phyloP scores from a whole-genome alignment of 768 basidiomycete species.

The Austroboletus festivus region DNA sequence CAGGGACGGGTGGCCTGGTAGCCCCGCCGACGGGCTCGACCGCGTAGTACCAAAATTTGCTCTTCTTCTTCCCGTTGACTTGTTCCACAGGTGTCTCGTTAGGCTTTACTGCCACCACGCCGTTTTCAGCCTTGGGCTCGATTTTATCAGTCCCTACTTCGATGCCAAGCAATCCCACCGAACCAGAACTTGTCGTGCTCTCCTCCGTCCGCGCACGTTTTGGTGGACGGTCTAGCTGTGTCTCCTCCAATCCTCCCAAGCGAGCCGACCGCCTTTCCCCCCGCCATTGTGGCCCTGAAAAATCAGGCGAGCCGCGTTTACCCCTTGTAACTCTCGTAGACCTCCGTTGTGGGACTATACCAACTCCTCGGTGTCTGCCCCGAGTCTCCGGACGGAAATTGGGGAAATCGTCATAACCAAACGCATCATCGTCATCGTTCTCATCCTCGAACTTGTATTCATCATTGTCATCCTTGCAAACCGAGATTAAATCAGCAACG shows the following conservation, averaged over 20 bases:
- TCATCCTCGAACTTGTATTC: slow-evolving; percentile 69
- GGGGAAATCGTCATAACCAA: slow-evolving; percentile 39
- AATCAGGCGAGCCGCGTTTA: slow-evolving; percentile 48
- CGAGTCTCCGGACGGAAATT: slow-evolving; percentile 41
- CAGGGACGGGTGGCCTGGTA: slow-evolving; percentile 10
- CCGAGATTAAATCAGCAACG: slow-evolving; percentile 18
- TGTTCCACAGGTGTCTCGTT: slow-evolving; percentile 74
- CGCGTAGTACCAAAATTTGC: slow-evolving; percentile 87
- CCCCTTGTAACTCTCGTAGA: slow-evolving; percentile 51
- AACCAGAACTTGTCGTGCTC: slow-evolving; percentile 54
- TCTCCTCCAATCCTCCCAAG: slow-evolving; percentile 54
- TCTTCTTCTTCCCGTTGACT: slow-evolving; percentile 76
- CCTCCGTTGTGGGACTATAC: slow-evolving; percentile 41
- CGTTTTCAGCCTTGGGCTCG: slow-evolving; percentile 47
- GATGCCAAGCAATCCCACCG: slow-evolving; percentile 31
- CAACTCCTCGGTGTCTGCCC: slow-evolving; percentile 40
- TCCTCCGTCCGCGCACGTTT: slow-evolving; percentile 82
- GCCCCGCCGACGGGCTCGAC: slow-evolving; percentile 61
- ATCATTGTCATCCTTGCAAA: slow-evolving; percentile 53
- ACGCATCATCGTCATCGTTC: slow-evolving; percentile 58
- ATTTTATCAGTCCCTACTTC: slow-evolving; percentile 25
- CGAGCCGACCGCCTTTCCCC: slow-evolving; percentile 73
- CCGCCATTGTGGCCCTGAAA: slow-evolving; percentile 60
- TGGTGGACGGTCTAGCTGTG: slow-evolving; percentile 46
- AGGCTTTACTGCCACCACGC: slow-evolving; percentile 64